These are phyloP conservation scores for Rutstroemia sp. DNA, from an alignment of 2,329 filamentous ascomycete genomes.

Conservation along the genomic window DNA sequence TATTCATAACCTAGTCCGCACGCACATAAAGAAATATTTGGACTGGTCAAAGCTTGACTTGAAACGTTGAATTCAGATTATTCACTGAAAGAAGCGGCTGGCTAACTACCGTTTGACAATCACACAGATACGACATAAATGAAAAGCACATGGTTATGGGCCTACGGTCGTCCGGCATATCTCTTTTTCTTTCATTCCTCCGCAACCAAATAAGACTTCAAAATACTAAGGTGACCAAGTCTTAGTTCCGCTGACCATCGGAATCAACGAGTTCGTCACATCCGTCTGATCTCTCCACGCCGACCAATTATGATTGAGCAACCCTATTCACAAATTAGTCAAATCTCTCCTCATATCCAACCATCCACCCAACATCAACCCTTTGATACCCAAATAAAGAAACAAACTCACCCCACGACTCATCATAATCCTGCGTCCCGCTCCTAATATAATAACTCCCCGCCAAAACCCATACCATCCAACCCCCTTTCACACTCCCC, in stretches of 20 bases:
- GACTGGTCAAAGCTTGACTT: too few species aligned
- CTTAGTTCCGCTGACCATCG: conserved; percentile 7
- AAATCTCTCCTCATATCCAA: not conserved
- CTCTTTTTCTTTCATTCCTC: too few species aligned
- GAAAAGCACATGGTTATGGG: too few species aligned
- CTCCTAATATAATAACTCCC: conserved; percentile 51
- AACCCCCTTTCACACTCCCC: conserved; percentile 35
- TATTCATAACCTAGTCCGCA: too few species aligned
- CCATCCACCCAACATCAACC: not conserved
- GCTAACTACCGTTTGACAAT: too few species aligned
- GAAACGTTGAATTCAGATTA: too few species aligned
- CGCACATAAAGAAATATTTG: too few species aligned
- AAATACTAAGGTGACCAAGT: conserved; percentile 1
- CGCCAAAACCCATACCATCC: conserved; percentile 53
- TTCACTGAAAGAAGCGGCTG: too few species aligned
- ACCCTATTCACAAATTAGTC: not conserved
- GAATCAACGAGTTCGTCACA: not conserved
- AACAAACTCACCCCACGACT: conserved; percentile 44
- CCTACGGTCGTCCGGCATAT: too few species aligned
- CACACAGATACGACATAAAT: too few species aligned
- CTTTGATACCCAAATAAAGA: not conserved
- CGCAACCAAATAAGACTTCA: too few species aligned
- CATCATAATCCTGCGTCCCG: conserved; percentile 48
- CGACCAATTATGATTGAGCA: conserved; percentile 6
- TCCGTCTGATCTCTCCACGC: conserved; percentile 1